phyloP scores from a whole-genome alignment of 202 grass and related monocot genomes.

The Dendrocalamus latiflorus region DNA sequence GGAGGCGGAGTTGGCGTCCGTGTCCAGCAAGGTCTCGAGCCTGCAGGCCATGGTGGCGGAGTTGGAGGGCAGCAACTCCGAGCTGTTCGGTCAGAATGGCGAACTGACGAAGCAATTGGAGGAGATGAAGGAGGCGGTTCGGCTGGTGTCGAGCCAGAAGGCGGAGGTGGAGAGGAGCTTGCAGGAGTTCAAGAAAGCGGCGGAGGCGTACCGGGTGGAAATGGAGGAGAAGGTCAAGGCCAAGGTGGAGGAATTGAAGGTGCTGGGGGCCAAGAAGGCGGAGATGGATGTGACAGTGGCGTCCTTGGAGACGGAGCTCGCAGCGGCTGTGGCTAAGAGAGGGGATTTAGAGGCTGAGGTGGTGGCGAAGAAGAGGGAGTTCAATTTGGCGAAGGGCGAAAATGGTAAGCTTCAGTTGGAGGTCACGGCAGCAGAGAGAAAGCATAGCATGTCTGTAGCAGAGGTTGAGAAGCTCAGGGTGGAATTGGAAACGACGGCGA shows the following conservation, averaged over 20 bases:
- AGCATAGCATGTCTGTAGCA: neutral
- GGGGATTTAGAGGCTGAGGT: constrained; percentile 32
- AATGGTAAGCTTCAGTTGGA: constrained; percentile 16
- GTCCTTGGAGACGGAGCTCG: constrained; percentile 23
- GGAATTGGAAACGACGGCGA: constrained; percentile 24
- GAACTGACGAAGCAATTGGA: constrained; percentile 37
- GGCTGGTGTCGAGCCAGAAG: constrained; percentile 17
- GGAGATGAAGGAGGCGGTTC: constrained; percentile 7
- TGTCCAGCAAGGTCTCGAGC: constrained; percentile 15
- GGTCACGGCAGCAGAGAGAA: constrained; percentile 19
- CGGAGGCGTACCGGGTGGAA: neutral
- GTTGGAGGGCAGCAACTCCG: constrained; percentile 23
- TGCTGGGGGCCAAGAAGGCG: constrained; percentile 13
- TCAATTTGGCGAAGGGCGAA: constrained; percentile 32
- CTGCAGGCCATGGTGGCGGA: neutral
- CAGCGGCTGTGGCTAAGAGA: constrained; percentile 6
- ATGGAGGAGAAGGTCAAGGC: constrained; percentile 25
- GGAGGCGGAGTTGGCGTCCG: constrained; percentile 39
- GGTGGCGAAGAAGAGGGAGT: constrained; percentile 15
- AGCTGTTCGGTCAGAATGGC: constrained; percentile 14
- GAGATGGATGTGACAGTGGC: constrained; percentile 24
- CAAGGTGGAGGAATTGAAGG: constrained; percentile 32
- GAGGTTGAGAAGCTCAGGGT: constrained; percentile 36
- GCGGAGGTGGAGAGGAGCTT: constrained; percentile 21
- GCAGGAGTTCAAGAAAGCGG: constrained; percentile 5